Conservation (phyloP, 192 early-diverging fungal species). For the Mortierella hygrophila region DNA sequence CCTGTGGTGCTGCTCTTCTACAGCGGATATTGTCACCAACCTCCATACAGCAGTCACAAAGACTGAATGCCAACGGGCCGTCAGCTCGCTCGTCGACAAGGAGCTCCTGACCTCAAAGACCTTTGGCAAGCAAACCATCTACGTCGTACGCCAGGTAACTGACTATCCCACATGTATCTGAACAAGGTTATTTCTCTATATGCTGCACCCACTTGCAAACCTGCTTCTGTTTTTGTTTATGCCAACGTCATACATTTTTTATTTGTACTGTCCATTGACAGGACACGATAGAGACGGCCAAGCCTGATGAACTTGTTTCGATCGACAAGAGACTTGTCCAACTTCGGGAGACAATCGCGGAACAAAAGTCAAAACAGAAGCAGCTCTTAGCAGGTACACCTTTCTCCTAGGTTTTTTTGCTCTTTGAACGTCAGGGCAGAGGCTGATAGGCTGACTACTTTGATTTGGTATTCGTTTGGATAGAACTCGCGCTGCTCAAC, state of each 20-base stretch:
- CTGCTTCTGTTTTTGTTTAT: background rate
- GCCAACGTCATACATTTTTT: background rate
- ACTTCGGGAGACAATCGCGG: conserved; percentile 66
- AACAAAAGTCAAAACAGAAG: conserved; percentile 67
- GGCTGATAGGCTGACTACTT: background rate
- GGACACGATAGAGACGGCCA: conserved; percentile 58
- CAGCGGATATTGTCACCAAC: conserved; percentile 60
- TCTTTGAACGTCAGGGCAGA: background rate
- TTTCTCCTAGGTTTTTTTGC: background rate
- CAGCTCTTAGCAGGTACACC: conserved; percentile 57
- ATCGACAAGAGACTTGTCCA: conserved; percentile 66
- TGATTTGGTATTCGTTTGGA: conserved; percentile 31
- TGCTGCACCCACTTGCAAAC: background rate
- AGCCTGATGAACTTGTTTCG: conserved; percentile 58
- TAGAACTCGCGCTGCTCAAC: conserved; percentile 52
- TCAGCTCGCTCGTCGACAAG: conserved; percentile 53
- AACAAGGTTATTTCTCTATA: too few relatives aligned
- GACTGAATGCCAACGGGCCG: conserved; percentile 52
- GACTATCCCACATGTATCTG: background rate
- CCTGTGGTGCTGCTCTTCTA: background rate
- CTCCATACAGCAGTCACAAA: conserved; percentile 58
- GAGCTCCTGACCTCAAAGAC: conserved; percentile 47
- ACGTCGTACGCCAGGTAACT: conserved; percentile 61
- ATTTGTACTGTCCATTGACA: background rate
- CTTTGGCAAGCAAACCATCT: conserved; percentile 62